These are phyloP conservation scores for Gastrolobium villosum DNA, from an alignment of 306 rosid genomes.

Conservation along the genomic window DNA sequence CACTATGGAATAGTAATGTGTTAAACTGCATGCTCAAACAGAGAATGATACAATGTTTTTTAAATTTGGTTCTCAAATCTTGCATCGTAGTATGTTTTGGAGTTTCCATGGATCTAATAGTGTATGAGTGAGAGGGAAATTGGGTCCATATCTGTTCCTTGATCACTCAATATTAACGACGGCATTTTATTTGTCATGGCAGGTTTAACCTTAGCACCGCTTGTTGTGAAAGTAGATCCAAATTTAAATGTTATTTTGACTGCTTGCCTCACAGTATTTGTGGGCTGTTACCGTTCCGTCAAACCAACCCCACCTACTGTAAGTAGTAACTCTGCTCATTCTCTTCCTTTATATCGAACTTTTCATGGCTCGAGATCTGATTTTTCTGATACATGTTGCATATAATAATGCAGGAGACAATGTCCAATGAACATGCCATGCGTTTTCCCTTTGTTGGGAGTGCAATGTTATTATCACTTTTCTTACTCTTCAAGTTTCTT, in stretches of 20 bases:
- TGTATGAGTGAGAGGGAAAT: constrained; percentile 7
- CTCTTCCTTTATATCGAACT: neutral
- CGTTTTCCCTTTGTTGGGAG: constrained; percentile 99
- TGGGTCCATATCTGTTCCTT: neutral
- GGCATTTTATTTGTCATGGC: constrained; percentile 46
- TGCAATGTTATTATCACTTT: constrained; percentile 96
- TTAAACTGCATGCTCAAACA: neutral
- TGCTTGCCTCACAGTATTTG: constrained; percentile 88
- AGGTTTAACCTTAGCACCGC: constrained; percentile 97
- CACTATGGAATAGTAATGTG: neutral
- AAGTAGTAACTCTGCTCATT: constrained; percentile 48
- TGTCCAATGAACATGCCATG: constrained; percentile 99
- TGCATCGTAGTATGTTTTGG: no score
- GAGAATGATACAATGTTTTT: neutral
- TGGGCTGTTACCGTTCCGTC: constrained; percentile 97
- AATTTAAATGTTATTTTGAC: constrained; percentile 90
- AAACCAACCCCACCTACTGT: constrained; percentile 97
- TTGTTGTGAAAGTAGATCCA: constrained; percentile 87
- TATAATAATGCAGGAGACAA: constrained; percentile 85
- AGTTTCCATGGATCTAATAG: neutral
- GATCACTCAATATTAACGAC: constrained; percentile 4
- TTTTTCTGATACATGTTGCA: constrained; percentile 31
- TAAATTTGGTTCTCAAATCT: constrained; percentile 8
- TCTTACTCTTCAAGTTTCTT: constrained; percentile 95
- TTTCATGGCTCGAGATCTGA: constrained; percentile 1